Percentiles rank a stretch among this genome's conserved stretches.
Conservation (phyloP, 129 eudicot species). For the Calendula officinalis region DNA sequence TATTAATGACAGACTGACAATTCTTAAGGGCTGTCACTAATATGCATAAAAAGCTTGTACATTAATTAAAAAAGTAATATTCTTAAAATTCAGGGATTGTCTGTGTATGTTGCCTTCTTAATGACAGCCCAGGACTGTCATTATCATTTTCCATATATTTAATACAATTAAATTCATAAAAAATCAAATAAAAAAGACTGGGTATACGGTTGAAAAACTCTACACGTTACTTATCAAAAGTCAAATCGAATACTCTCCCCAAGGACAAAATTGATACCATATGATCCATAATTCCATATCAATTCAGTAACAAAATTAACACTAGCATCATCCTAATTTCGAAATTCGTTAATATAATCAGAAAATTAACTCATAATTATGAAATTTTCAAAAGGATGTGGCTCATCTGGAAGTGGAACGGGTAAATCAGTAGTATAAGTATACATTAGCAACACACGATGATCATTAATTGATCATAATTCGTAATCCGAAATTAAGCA, state of each 20-base stretch:
- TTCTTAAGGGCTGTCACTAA: too few species aligned
- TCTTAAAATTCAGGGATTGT: too few species aligned
- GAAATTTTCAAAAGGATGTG: background rate
- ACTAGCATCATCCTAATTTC: too few species aligned
- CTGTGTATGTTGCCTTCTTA: too few species aligned
- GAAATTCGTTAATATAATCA: constrained; percentile 4
- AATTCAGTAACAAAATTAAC: constrained; percentile 15
- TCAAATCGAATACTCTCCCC: background rate
- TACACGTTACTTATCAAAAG: background rate
- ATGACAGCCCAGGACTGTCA: too few species aligned
- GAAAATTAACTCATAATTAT: background rate
- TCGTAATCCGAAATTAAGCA: background rate
- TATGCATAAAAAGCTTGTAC: too few species aligned
- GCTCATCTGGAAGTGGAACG: background rate
- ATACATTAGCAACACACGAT: background rate
- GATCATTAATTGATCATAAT: constrained; percentile 1
- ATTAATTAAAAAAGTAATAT: too few species aligned
- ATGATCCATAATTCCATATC: background rate
- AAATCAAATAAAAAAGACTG: background rate
- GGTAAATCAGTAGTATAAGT: background rate
- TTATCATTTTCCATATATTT: too few species aligned
- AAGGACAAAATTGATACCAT: background rate
- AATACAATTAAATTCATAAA: background rate
- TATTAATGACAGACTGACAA: too few species aligned
- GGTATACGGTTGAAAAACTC: background rate